Evolutionary conservation across 1,284 basidiomycete species (phyloP), one percentile per base, ranked within the genome.

Genomic region (Ceratobasidium sp.): DNA sequence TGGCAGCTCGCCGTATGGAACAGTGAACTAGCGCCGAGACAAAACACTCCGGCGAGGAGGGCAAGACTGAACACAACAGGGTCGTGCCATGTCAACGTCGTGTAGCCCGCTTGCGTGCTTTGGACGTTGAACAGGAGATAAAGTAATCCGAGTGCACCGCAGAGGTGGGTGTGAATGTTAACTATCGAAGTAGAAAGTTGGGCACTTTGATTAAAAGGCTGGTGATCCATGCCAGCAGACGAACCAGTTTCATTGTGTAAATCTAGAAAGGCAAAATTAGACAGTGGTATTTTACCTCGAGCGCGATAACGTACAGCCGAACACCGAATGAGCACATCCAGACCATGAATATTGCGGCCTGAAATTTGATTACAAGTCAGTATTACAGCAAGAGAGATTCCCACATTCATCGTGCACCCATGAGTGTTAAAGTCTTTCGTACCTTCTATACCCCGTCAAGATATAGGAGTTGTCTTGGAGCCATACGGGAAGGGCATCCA

Each of bases 151-250:
- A 91, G 83, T 17, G 93, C 92, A 42, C 93, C 95, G 87, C 91
- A 89, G 10, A 96, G 87, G 83, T 97, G 96, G 68, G 90, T 94
- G 84, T 97, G 95, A 73, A 97, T 96, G 85, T 98, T 97, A 79
- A 97, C 94, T 96, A 79, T 33, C 66, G 28, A 46, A 26, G 23
- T 12, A 46, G 44, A 78, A 42, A 68, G 26, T 66, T 44, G 65
- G 26, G 17, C 46, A 46, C 15, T 50, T 28, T 59, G 23, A 59
- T 65, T 59, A 54, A 70, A 40, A 71, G 17, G 17, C 52, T 69
- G 9, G 61, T 56, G 61, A 68, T 62, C 46, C 48, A 62, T 62
- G 64, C 70, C 26, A 64, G 40, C 54, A 52, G 68, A 65, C 85
- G 76, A 81, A 93, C 93, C 89, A 78, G 93, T 94, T 85, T 96